A percentile compares a stretch with the other conserved stretches of the same genome.
Evolutionary conservation across 805 yeast genomes (phyloP).

Genomic region (Lachancea quebecensis): DNA sequence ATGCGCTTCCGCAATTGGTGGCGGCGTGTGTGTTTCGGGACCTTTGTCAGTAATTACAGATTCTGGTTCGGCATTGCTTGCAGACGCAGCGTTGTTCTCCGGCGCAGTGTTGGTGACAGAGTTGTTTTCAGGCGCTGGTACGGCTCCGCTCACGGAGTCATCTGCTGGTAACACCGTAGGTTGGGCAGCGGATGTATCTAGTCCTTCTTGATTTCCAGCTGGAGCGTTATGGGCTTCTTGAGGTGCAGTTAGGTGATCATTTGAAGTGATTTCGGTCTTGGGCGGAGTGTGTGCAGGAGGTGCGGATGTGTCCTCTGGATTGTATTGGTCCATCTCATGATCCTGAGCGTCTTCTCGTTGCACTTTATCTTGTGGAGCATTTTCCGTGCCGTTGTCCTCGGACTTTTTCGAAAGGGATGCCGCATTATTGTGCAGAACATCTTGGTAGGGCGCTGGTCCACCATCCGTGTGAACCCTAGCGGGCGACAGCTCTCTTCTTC

Average conservation of each 20-base stretch:
- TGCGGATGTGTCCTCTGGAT: background rate
- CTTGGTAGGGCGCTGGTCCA: slow-evolving; percentile 9
- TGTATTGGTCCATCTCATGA: background rate
- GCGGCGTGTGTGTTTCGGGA: no score
- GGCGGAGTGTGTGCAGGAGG: background rate
- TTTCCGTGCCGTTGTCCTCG: background rate
- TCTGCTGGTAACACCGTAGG: no score
- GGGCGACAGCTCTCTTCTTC: slow-evolving; percentile 7
- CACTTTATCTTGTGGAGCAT: no score
- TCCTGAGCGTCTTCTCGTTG: background rate
- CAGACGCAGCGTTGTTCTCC: no score
- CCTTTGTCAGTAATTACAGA: no score
- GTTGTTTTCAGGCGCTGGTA: no score
- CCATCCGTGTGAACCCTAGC: slow-evolving; percentile 3
- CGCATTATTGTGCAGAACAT: slow-evolving; percentile 5
- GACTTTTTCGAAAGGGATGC: background rate
- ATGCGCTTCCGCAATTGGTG: no score
- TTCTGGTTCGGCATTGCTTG: no score
- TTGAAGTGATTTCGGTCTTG: background rate
- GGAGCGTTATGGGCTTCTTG: background rate
- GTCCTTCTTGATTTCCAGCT: no score
- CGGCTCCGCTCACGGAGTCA: no score
- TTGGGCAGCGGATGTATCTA: no score
- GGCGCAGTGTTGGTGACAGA: no score
- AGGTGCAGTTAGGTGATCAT: background rate